phyloP scores from a whole-genome alignment of 2,329 filamentous ascomycete species.

The Chaetomiaceae sp. region DNA sequence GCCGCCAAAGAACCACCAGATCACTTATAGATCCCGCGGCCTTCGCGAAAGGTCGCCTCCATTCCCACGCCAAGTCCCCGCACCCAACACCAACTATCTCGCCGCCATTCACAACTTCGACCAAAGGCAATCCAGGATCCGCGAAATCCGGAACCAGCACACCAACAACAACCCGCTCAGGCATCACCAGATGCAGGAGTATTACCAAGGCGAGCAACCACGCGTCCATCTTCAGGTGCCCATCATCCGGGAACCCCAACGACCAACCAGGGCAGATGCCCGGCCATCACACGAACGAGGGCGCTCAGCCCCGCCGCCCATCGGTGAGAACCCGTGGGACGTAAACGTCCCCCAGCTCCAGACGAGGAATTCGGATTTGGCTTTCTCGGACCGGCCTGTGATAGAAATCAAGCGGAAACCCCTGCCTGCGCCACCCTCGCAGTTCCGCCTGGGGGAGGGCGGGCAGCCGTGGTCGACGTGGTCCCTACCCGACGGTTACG shows the following conservation, averaged over 20 bases:
- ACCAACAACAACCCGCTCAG: slow-evolving; percentile 8
- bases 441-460: slow-evolving; percentile 44
- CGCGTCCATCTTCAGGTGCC: slow-evolving; percentile 14
- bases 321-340: slow-evolving; percentile 47
- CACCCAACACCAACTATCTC: slow-evolving; percentile 44
- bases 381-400: slow-evolving; percentile 20
- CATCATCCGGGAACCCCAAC: slow-evolving; percentile 22
- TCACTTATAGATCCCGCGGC: slow-evolving; percentile 46
- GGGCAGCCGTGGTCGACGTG: slow-evolving; percentile 44
- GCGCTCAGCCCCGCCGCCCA: slow-evolving; percentile 46
- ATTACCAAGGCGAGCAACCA: slow-evolving; percentile 22
- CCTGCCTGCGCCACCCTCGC: slow-evolving; percentile 37
- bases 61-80: slow-evolving; percentile 44
- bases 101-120: slow-evolving; percentile 28
- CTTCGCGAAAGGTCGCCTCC: slow-evolving; percentile 39
- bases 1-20: slow-evolving; percentile 40
- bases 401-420: slow-evolving; percentile 36
- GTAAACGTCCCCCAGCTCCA: slow-evolving; percentile 22
- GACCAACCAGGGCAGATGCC: slow-evolving; percentile 27
- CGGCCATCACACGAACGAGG: slow-evolving; percentile 42
- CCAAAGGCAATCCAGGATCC: slow-evolving; percentile 28
- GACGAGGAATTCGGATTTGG: slow-evolving; percentile 26
- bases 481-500: slow-evolving; percentile 33
- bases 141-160: slow-evolving; percentile 20
- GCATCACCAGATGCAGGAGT: slow-evolving; percentile 28